phyloP scores from a whole-genome alignment of 1,139 yeast species.

The Taphrina sp. region DNA sequence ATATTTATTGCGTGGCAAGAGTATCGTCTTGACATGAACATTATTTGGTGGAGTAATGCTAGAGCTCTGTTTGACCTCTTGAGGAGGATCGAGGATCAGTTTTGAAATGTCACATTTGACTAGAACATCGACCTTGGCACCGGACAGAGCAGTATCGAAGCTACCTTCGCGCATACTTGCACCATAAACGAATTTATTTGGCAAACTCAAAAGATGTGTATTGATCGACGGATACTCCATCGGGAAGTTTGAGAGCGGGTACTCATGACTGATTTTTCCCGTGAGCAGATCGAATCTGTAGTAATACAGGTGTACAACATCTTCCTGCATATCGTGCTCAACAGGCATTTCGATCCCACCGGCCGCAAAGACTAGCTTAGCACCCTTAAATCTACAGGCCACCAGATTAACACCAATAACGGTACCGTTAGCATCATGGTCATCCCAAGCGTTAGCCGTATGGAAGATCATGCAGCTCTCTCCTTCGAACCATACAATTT shows the following conservation, averaged over 20 bases:
- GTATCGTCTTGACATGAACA: slow-evolving; percentile 8
- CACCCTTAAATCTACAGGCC: slow-evolving; percentile 32
- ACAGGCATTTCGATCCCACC: slow-evolving; percentile 28
- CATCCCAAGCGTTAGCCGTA: slow-evolving; percentile 33
- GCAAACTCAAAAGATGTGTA: slow-evolving; percentile 19
- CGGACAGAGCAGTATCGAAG: slow-evolving; percentile 32
- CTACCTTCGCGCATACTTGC: slow-evolving; percentile 29
- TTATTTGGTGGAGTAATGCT: slow-evolving; percentile 20
- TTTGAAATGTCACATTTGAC: slow-evolving; percentile 28
- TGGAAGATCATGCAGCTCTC: slow-evolving; percentile 34
- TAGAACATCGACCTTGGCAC: slow-evolving; percentile 32
- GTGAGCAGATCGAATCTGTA: slow-evolving; percentile 30
- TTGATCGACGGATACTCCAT: slow-evolving; percentile 34
- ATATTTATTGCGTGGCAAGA: slow-evolving; percentile 22
- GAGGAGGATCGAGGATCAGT: slow-evolving; percentile 24
- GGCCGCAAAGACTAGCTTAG: slow-evolving; percentile 32
- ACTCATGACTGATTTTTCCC: slow-evolving; percentile 20
- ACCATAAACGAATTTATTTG: slow-evolving; percentile 25
- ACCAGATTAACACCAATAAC: slow-evolving; percentile 23
- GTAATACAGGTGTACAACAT: slow-evolving; percentile 32
- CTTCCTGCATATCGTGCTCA: slow-evolving; percentile 4
- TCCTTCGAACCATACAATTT: slow-evolving; percentile 23
- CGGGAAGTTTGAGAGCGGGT: slow-evolving; percentile 30
- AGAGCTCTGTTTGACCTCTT: slow-evolving; percentile 5
- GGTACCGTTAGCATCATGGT: slow-evolving; percentile 17